Percentiles rank a stretch among this genome's conserved stretches.
Conservation (phyloP, 2,329 filamentous ascomycete species). For the Penicillium sp. region DNA sequence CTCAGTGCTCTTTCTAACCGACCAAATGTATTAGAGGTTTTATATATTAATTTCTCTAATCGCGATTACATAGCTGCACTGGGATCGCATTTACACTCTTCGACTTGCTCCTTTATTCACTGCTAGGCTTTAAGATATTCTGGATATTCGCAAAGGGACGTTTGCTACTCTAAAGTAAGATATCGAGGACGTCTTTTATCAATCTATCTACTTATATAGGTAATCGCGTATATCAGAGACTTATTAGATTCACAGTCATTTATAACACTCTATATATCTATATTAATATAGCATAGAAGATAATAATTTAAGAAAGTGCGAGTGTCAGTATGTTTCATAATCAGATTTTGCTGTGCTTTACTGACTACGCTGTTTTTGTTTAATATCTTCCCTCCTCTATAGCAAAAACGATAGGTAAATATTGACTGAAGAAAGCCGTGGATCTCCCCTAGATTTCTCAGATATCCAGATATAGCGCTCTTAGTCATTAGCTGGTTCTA, state of each 20-base stretch:
- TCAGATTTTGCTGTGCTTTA: conserved; percentile 32
- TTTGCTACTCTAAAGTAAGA: conserved; percentile 3
- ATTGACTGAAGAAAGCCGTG: conserved; percentile 9
- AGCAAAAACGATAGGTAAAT: conserved; percentile 6
- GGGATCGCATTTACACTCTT: neutral
- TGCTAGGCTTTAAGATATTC: neutral
- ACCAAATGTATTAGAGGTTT: neutral
- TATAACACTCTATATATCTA: conserved; percentile 14
- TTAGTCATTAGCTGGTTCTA: conserved; percentile 7
- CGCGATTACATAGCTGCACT: neutral
- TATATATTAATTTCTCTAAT: neutral
- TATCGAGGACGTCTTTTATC: conserved; percentile 9
- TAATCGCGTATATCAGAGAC: conserved; percentile 11
- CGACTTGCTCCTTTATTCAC: neutral
- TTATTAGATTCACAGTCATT: conserved; percentile 10
- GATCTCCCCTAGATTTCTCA: conserved; percentile 14
- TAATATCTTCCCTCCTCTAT: conserved; percentile 12
- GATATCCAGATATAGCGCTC: conserved; percentile 2
- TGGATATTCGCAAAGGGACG: neutral
- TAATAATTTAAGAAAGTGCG: conserved; percentile 24
- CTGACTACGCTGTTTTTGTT: conserved; percentile 21
- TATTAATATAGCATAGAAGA: conserved; percentile 13
- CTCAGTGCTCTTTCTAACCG: neutral
- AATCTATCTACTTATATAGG: conserved; percentile 14
- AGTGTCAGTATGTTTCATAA: conserved; percentile 26